Evolutionary conservation across 306 rosid species (phyloP), one percentile per base, ranked within the genome.

Genomic region (Arachis stenosperma): DNA sequence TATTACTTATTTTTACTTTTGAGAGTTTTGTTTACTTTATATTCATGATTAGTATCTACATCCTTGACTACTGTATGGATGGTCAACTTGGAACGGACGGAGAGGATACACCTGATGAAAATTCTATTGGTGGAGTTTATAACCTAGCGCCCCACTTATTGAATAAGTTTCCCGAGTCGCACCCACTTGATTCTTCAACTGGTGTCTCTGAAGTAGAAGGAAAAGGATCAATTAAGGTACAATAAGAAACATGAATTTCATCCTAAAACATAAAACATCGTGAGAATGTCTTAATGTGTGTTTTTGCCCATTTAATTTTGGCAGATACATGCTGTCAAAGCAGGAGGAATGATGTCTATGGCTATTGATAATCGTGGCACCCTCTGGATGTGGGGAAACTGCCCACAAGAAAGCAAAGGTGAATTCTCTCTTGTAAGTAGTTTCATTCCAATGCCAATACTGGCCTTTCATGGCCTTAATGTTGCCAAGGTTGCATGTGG

Each of bases 401-500:
- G 84, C 68, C 97, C 94, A 14, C 86, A 69, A 40, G 84, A 87
- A 82, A 79, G 63, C 82, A 81, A 61, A 72, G 81, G 80, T 6
- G 84, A 67, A 6, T 71, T 93, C 76, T 70, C 80, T 73, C 79
- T 87, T 46, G 78, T 76, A 65, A 86, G 81, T 82, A 81, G 52
- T 81, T 89, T 81, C 86, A 78, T 59, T 71, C 97, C 98, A 75
- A 82, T 86, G 7, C 97, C 88, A 2, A 90, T 90, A n/a, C 66
- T 85, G 87, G 90, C 88, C 71, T 88, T 93, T 69, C 85, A 73
- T 41, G 97, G 98, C 67, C 88, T 61, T 40, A 67, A 82, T 55
- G 96, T 90, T 67, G 94, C 86, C 80, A 90, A 89, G 83, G 96
- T 90, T 73, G 93, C 96, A 58, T 93, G 98, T 73, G 98, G 98